A percentile compares a stretch with the other conserved stretches of the same genome.
These are phyloP conservation scores for Cytospora piceae DNA, from an alignment of 2,329 filamentous ascomycete genomes.

Conservation along the genomic window DNA sequence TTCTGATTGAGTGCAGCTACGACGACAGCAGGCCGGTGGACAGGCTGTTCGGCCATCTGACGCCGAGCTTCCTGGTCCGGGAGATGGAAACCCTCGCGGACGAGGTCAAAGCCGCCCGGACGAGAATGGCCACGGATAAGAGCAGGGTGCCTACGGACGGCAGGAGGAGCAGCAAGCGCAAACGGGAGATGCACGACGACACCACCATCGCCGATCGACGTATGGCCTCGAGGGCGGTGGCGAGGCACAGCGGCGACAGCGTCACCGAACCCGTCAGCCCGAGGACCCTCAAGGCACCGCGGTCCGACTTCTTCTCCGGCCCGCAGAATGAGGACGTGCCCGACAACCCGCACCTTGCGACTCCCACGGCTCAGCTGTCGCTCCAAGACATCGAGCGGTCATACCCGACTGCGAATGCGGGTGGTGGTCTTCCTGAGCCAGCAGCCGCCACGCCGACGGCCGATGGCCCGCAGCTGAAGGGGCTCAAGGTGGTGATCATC, in stretches of 20 bases:
- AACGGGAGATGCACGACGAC: slow-evolving; percentile 54
- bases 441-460: slow-evolving; percentile 30
- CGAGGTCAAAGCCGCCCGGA: slow-evolving; percentile 64
- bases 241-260: slow-evolving; percentile 32
- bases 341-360: slow-evolving; percentile 48
- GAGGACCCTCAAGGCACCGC: slow-evolving; percentile 45
- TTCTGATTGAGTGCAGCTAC: slow-evolving; percentile 97
- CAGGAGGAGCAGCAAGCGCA: slow-evolving; percentile 62
- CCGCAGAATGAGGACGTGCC: slow-evolving; percentile 33
- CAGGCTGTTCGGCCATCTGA: slow-evolving; percentile 85
- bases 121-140: slow-evolving; percentile 36
- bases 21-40: slow-evolving; percentile 78
- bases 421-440: slow-evolving; percentile 10
- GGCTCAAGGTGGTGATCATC: slow-evolving; percentile 83
- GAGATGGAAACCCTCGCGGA: slow-evolving; percentile 75
- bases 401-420: slow-evolving; percentile 17
- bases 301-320: slow-evolving; percentile 13
- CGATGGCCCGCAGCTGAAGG: slow-evolving; percentile 60
- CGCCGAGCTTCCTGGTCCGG: slow-evolving; percentile 78
- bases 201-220: slow-evolving; percentile 31
- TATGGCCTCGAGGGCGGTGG: slow-evolving; percentile 32
- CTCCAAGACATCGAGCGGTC: slow-evolving; percentile 27
- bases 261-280: slow-evolving; percentile 54
- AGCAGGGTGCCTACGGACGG: slow-evolving; percentile 23
- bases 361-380: slow-evolving; percentile 52